phyloP scores from a whole-genome alignment of 768 basidiomycete genomes.

The Stropharia rugosoannulata region DNA sequence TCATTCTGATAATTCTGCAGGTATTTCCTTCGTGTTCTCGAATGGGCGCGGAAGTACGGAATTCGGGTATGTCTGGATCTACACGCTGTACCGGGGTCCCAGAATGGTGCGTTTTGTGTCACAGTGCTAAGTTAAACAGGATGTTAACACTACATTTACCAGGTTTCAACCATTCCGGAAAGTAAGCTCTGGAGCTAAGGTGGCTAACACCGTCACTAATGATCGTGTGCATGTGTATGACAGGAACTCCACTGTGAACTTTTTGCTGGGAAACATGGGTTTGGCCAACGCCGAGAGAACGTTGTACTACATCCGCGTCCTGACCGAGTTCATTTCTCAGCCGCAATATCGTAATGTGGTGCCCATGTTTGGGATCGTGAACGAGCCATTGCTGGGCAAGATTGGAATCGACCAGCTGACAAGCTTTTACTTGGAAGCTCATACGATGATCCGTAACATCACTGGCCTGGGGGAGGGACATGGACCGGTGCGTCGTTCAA shows the following conservation, averaged over 20 bases:
- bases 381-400: conserved; percentile 46
- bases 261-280: conserved; percentile 75
- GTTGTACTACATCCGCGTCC: conserved; percentile 70
- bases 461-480: conserved; percentile 75
- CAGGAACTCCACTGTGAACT: conserved; percentile 51
- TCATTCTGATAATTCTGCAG: conserved; percentile 14
- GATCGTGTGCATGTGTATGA: conserved; percentile 21
- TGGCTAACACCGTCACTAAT: too few species aligned
- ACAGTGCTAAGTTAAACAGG: too few species aligned
- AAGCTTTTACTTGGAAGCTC: conserved; percentile 59
- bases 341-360: conserved; percentile 51
- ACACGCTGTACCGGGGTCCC: conserved; percentile 77
- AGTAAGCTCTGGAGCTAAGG: conserved; percentile 37
- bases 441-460: conserved; percentile 61
- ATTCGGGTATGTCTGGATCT: conserved; percentile 81
- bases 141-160: conserved; percentile 3
- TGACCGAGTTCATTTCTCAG: conserved; percentile 82
- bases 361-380: conserved; percentile 60
- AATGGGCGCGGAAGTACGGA: conserved; percentile 90
- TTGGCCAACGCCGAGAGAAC: conserved; percentile 82
- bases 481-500: conserved; percentile 36
- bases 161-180: conserved; percentile 54
- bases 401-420: conserved; percentile 56
- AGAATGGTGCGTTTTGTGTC: conserved; percentile 50
- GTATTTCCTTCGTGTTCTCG: conserved; percentile 72